Evolutionary conservation across 305 asterid species (phyloP), one percentile per base, ranked within the genome.

Genomic region (Plantago lanceolata): DNA sequence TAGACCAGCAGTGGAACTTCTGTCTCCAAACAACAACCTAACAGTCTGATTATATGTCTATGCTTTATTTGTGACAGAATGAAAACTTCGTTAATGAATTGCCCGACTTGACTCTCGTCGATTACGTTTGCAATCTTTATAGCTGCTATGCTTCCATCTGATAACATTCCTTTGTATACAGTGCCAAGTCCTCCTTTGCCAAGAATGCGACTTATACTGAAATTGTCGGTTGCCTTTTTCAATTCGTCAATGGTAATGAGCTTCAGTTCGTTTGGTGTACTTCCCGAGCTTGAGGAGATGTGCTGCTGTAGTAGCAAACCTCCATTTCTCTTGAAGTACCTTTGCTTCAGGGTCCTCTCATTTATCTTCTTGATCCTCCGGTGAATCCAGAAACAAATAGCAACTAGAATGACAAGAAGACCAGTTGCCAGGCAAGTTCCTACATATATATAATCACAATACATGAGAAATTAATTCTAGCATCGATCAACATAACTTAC

Each of bases 181-280:
- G 79, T 76, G n/a, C 81, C 84, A 54, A 73, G 81, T 16, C 81
- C 84, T 3, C 79, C 81, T 66, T 19, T 63, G 2, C 84, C 81
- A 5, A 79, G 67, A 53, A 79, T 71, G 26, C 79, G 66, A 44
- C 72, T 79, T 18, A 69, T 73, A 17, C 71, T 79, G 79, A 70
- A 76, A 1, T 57, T 58, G 18, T 79, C 84, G 1, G 77, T 76
- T 0, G 81, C 81, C 57, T 44, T 70, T 43, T 63, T 70, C 63
- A 79, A 18, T 7, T 79, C 84, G 4, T 71, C 68, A 2, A 61
- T 57, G 7, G 74, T 61, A 76, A 74, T 74, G 19, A 76, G 62
- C 48, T 65, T 75, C 63, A 71, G 66, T 63, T 69, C 74, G 4
- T 72, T 72, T 0, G 73, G 63, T 5, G 70, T 19, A 11, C 49